Base-by-base conservation (phyloP, 2,329 filamentous ascomycete genomes). In the Waltergamsia citrina region DNA sequence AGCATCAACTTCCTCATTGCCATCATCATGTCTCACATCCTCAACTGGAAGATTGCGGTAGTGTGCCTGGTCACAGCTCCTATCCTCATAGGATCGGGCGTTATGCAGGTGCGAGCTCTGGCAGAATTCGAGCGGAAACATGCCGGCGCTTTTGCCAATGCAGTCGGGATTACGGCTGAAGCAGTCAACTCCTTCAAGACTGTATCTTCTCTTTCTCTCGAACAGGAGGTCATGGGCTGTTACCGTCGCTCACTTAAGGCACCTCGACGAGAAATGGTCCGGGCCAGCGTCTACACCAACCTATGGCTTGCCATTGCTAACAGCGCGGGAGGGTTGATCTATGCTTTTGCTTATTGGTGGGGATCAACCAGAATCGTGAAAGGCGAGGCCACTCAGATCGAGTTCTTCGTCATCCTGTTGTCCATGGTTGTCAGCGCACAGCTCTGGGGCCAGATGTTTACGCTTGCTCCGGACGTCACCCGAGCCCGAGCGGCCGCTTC, bases 321-420 rank as follows among this genome's bases (percentile, higher is more conserved):
- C 48, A 71, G 67, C 41, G 60, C 71, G 8, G 71, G 76, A 15
- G 81, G 80, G 46, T 65, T 83, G 33, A 73, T 85, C 18, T 84
- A 86, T 47, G 78, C 81, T 0, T 70, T 88, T 35, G 78, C 81
- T 1, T 87, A 85, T 54, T 88, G 81, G 80, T 88, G 82, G 81
- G 82, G 82, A 4, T 70, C 81, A 0, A 79, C 74, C 44, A 74
- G 77, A 41, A 83, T 87, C 38, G 69, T 78, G 33, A 64, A 69
- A 27, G 81, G 81, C 5, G 60, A 73, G 36, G 81, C 81, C 43
- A 65, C 59, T 3, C 71, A 71, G 28, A 73, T 77, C 21, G 70
- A 81, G n/a, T 87, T 86, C 58, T 78, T 87, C 52, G 81, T 84
- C 45, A 78, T 87, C 7, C 64, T 85, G 4, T 67, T 82, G 6